Percentiles rank a stretch among this genome's conserved stretches.
phyloP scores from a whole-genome alignment of 306 rosid species.

The Acacia confusa region DNA sequence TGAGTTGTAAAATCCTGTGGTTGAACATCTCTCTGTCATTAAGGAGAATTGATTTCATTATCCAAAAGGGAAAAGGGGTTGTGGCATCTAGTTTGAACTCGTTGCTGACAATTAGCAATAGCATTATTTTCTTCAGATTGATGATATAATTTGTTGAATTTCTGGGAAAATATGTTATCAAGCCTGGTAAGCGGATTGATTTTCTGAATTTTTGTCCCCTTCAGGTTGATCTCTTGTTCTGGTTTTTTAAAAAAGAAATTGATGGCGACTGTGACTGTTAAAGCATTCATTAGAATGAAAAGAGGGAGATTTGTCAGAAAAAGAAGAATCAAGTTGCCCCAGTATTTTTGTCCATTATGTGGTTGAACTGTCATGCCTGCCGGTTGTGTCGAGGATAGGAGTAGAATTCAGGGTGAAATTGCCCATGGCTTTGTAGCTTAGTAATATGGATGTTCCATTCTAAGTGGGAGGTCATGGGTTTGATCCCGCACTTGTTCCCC shows the following conservation, averaged over 20 bases:
- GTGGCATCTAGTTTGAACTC: slow-evolving; percentile 33
- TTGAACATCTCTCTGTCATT: slow-evolving; percentile 22
- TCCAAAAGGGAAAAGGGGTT: slow-evolving; percentile 21
- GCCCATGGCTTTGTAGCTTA: too few relatives aligned
- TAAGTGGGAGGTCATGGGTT: too few relatives aligned
- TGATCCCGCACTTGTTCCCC: too few relatives aligned
- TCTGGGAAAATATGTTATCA: slow-evolving; percentile 25
- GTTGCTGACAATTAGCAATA: slow-evolving; percentile 35
- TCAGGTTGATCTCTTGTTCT: background rate
- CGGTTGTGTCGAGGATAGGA: too few relatives aligned
- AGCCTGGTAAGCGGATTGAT: slow-evolving; percentile 26
- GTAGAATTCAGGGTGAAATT: background rate
- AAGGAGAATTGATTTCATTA: slow-evolving; percentile 12
- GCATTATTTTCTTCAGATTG: slow-evolving; percentile 38
- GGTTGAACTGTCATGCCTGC: too few relatives aligned
- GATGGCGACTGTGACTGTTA: background rate
- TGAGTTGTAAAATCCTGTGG: slow-evolving; percentile 25
- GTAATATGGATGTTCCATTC: too few relatives aligned
- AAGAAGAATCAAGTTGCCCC: too few relatives aligned
- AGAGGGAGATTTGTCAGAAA: background rate
- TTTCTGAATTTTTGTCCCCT: slow-evolving; percentile 21
- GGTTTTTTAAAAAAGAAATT: too few relatives aligned
- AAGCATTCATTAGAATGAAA: background rate
- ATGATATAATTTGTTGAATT: slow-evolving; percentile 33
- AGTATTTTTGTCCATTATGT: too few relatives aligned